phyloP scores from a whole-genome alignment of 495 filamentous ascomycete genomes.

The Hypoxylon trugodes region DNA sequence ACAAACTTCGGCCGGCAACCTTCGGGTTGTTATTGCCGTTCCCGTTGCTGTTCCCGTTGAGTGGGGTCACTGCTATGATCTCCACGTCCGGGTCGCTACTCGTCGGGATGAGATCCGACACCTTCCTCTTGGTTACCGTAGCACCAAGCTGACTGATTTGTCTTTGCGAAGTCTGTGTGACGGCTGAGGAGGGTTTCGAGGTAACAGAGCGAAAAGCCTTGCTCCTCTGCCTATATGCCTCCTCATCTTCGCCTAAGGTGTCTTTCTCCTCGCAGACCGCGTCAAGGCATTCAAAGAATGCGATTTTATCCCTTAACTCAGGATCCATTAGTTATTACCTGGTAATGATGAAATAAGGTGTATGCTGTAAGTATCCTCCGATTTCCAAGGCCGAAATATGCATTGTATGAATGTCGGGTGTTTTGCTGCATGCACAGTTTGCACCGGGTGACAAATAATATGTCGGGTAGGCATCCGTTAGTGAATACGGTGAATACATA shows the following conservation, averaged over 20 bases:
- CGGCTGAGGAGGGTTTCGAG: background rate
- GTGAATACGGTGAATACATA: background rate
- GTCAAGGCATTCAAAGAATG: conserved; percentile 40
- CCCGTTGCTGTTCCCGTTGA: too few species aligned
- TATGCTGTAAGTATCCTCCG: background rate
- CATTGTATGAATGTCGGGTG: conserved; percentile 1
- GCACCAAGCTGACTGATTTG: background rate
- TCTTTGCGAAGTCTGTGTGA: background rate
- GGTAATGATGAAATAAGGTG: background rate
- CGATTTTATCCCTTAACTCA: conserved; percentile 37
- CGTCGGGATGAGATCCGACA: conserved; percentile 18
- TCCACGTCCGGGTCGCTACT: conserved; percentile 26
- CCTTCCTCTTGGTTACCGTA: conserved; percentile 1
- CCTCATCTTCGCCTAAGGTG: conserved; percentile 27
- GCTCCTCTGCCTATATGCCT: conserved; percentile 28
- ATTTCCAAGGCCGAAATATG: background rate
- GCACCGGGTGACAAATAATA: background rate
- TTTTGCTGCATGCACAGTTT: background rate
- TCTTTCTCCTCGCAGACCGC: conserved; percentile 29
- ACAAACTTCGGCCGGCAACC: background rate
- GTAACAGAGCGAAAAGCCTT: conserved; percentile 28
- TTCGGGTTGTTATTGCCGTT: conserved; percentile 8
- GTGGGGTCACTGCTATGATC: conserved; percentile 32
- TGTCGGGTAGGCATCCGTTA: conserved; percentile 12
- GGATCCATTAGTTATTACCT: conserved; percentile 25